Base-by-base conservation (phyloP, 2,329 filamentous ascomycete genomes). In the Aureobasidium sp. region DNA sequence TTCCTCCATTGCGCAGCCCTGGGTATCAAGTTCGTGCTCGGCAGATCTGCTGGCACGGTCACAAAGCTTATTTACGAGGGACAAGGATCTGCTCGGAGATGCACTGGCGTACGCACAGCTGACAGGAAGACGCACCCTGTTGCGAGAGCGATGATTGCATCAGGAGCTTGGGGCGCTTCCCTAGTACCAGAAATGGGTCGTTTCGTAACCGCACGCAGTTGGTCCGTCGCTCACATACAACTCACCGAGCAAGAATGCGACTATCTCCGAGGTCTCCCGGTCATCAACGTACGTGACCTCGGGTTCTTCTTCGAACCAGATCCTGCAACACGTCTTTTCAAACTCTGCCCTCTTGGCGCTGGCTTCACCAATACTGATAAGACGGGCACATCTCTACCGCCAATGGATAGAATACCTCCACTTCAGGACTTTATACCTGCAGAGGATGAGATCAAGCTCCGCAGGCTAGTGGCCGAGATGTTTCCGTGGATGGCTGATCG, bases 301-400 rank as follows among this genome's bases (percentile, higher is more conserved):
- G 52, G 52, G 7, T 55, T 55, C 39, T 83, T 85, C 72, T 87
- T 87, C 62, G 85, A 87, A 69, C 84, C 85, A 0, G 84, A 87
- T 65, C 79, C 77, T 0, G 75, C 77, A 63, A 86, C 83, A 0
- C 78, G 79, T 27, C 69, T 86, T 4, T 71, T 87, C 47, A 87
- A 87, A 71, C 67, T 87, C 10, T 86, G 83, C 65, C 82, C 83
- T 0, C 77, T 81, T 69, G 83, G 83, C 2, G 81, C 78, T 0
- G 85, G 83, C 0, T 84, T 77, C 64, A 75, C 77, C 54, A 81
- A 84, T 65, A 55, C 37, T 5, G 8, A 21, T 11, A 34, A 42
- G 1, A 68, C 66, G 49, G 78, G 69, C 27, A 73, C 77, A 1
- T 78, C 77, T 0, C 66, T 77, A 57, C 70, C 78, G 1, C 81